Evolutionary conservation across 306 rosid genomes (phyloP).

Genomic region (Rosa rugosa): DNA sequence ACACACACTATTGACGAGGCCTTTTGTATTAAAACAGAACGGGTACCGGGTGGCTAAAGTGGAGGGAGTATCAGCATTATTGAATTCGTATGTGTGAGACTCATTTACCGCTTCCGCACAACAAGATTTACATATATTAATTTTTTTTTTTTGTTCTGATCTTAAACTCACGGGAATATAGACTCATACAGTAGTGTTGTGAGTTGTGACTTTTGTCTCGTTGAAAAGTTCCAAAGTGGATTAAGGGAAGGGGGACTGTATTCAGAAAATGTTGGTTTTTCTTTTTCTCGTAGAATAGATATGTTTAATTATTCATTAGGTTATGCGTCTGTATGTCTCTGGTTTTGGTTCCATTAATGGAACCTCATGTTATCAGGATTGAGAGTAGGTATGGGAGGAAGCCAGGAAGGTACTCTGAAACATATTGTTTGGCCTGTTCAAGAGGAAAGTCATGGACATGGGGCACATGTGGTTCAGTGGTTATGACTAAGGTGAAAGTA

Average conservation of each 20-base stretch:
- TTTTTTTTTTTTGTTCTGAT: neutral
- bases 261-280: neutral
- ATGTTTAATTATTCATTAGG: neutral
- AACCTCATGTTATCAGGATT: neutral
- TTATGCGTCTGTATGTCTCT: neutral
- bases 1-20: too few species aligned
- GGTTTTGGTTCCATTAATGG: constrained; percentile 7
- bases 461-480: neutral
- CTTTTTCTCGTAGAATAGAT: neutral
- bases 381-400: neutral
- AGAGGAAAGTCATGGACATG: neutral
- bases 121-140: too few species aligned
- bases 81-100: too few species aligned
- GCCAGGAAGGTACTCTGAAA: neutral
- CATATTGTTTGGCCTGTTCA: neutral
- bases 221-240: constrained; percentile 5
- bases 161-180: constrained; percentile 1
- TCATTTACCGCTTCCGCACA: too few species aligned
- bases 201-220: neutral
- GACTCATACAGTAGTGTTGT: neutral
- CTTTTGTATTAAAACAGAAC: too few species aligned
- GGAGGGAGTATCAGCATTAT: too few species aligned
- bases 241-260: neutral
- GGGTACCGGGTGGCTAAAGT: too few species aligned
- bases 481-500: neutral